These are phyloP conservation scores for Zymoseptoria pseudotritici DNA, from an alignment of 2,329 filamentous ascomycete species.

Conservation along the genomic window DNA sequence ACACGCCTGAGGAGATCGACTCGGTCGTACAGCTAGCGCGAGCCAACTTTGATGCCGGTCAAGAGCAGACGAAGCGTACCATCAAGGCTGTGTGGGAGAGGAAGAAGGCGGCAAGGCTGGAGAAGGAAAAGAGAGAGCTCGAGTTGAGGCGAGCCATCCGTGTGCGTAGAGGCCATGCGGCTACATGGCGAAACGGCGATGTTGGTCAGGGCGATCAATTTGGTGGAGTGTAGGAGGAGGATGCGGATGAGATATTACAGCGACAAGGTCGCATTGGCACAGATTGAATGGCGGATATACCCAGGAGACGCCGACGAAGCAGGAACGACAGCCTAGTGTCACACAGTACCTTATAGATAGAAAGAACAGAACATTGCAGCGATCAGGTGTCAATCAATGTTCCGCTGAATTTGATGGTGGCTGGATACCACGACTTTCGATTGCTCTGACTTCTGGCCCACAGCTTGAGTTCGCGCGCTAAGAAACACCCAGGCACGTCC, in stretches of 20 bases:
- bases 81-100: slow-evolving; percentile 87
- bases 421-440: not conserved
- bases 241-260: not conserved
- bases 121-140: slow-evolving; percentile 38
- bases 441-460: not conserved
- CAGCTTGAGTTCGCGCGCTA: not conserved
- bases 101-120: slow-evolving; percentile 64
- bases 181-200: slow-evolving; percentile 16
- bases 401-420: not conserved
- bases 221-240: slow-evolving; percentile 8
- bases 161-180: slow-evolving; percentile 14
- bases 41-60: slow-evolving; percentile 80
- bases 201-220: slow-evolving; percentile 22
- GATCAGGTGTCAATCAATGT: not conserved
- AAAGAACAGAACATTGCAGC: not conserved
- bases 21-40: slow-evolving; percentile 71
- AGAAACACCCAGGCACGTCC: not conserved
- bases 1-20: slow-evolving; percentile 84
- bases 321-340: not conserved
- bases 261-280: not conserved
- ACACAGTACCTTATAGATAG: not conserved
- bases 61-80: slow-evolving; percentile 67
- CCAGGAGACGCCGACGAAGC: not conserved
- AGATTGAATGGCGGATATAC: slow-evolving; percentile 3
- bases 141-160: slow-evolving; percentile 17